These are phyloP conservation scores for Boletus bicolor DNA, from an alignment of 768 basidiomycete genomes.

Conservation along the genomic window DNA sequence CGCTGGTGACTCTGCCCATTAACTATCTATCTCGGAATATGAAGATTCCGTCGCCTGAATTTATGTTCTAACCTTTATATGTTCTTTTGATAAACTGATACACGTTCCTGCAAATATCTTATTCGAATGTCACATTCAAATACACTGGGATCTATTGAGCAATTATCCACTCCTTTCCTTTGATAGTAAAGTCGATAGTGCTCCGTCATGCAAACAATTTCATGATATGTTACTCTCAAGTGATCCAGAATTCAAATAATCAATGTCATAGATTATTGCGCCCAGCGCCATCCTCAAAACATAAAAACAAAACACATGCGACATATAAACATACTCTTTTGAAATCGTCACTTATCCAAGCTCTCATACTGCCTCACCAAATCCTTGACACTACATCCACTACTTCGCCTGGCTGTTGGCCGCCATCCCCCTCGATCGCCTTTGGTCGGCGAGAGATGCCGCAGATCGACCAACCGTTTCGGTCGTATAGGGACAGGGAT, in stretches of 20 bases:
- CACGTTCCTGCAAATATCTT: background rate
- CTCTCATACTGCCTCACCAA: constrained; percentile 62
- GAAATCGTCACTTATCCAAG: constrained; percentile 15
- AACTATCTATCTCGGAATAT: background rate
- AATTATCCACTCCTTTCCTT: background rate
- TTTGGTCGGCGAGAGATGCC: constrained; percentile 39
- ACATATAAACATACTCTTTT: background rate
- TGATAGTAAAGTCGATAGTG: background rate
- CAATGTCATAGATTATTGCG: constrained; percentile 6
- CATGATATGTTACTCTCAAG: background rate
- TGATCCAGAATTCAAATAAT: background rate
- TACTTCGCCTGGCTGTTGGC: constrained; percentile 47
- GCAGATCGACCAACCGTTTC: constrained; percentile 53
- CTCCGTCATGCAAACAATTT: background rate
- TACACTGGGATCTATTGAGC: background rate
- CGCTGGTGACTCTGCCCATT: background rate
- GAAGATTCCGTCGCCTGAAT: background rate
- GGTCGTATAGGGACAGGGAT: constrained; percentile 44
- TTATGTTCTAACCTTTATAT: background rate
- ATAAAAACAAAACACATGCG: constrained; percentile 4
- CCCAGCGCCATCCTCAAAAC: constrained; percentile 13
- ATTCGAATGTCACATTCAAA: background rate
- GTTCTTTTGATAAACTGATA: background rate
- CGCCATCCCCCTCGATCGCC: constrained; percentile 33
- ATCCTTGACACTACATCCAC: constrained; percentile 71